Evolutionary conservation across 768 basidiomycete species (phyloP).

Genomic region (Mrakia blollopis): DNA sequence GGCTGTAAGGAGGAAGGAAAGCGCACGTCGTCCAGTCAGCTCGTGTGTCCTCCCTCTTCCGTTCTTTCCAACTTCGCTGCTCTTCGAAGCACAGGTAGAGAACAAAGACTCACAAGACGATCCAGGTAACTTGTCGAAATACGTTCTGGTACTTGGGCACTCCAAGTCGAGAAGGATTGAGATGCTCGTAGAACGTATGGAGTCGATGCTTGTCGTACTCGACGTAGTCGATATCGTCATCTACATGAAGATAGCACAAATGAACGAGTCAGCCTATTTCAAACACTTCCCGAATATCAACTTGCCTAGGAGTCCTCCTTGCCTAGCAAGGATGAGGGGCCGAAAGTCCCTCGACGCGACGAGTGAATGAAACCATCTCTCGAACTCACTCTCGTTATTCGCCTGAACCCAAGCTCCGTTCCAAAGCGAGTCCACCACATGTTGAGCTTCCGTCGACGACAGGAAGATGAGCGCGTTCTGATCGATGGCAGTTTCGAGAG

Average conservation of each 20-base stretch:
- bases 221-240: slow-evolving; percentile 49
- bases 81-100: too few relatives aligned
- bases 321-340: too few relatives aligned
- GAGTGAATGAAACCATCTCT: too few relatives aligned
- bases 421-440: slow-evolving; percentile 80
- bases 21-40: too few relatives aligned
- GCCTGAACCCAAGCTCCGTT: slow-evolving; percentile 70
- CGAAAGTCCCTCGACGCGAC: not conserved
- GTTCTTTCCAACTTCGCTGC: too few relatives aligned
- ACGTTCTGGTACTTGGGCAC: slow-evolving; percentile 88
- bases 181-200: slow-evolving; percentile 59
- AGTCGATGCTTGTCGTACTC: slow-evolving; percentile 54
- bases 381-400: slow-evolving; percentile 54
- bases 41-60: too few relatives aligned
- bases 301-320: too few relatives aligned
- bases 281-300: too few relatives aligned
- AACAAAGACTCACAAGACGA: slow-evolving; percentile 51
- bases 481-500: slow-evolving; percentile 87
- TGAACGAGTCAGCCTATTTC: not conserved
- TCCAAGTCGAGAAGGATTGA: slow-evolving; percentile 69
- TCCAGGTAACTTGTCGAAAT: slow-evolving; percentile 52
- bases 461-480: slow-evolving; percentile 62
- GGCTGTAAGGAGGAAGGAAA: slow-evolving; percentile 33
- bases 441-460: slow-evolving; percentile 53
- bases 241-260: not conserved